phyloP scores from a whole-genome alignment of 495 filamentous ascomycete species.

The Pseudomonodictys pantanalensis region DNA sequence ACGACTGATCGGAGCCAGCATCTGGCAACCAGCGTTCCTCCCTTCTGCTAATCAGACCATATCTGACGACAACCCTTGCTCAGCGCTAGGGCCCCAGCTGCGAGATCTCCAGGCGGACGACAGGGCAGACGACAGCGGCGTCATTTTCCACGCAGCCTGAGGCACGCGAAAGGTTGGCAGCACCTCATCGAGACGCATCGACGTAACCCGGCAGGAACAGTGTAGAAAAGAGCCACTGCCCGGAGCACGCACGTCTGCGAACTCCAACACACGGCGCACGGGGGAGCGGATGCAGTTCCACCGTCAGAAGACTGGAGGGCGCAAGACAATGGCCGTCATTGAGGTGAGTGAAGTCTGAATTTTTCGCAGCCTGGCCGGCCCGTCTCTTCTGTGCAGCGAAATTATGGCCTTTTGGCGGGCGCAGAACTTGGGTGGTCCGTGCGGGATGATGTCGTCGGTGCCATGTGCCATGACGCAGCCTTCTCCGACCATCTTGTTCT shows the following conservation, averaged over 20 bases:
- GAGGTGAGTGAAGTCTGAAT: slow-evolving; percentile 8
- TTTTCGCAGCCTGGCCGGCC: neutral
- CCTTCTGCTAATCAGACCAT: neutral
- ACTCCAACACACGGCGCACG: neutral
- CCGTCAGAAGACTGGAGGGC: neutral
- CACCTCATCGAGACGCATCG: neutral
- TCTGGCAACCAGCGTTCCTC: neutral
- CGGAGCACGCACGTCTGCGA: neutral
- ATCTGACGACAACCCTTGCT: neutral
- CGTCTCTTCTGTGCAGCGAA: neutral
- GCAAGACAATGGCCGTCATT: neutral
- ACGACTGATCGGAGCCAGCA: neutral
- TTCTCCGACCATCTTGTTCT: neutral
- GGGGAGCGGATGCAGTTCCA: neutral
- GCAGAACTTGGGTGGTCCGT: too few relatives aligned
- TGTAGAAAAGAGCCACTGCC: neutral
- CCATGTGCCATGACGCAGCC: neutral
- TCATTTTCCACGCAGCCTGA: neutral
- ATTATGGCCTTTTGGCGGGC: too few relatives aligned
- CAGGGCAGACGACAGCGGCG: neutral
- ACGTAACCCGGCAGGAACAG: neutral
- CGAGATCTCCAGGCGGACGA: neutral
- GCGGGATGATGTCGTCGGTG: slow-evolving; percentile 13
- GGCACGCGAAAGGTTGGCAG: neutral
- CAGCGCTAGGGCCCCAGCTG: neutral